A percentile compares a stretch with the other conserved stretches of the same genome.
These are phyloP conservation scores for Mycena haematopus DNA, from an alignment of 768 basidiomycete species.

Conservation along the genomic window DNA sequence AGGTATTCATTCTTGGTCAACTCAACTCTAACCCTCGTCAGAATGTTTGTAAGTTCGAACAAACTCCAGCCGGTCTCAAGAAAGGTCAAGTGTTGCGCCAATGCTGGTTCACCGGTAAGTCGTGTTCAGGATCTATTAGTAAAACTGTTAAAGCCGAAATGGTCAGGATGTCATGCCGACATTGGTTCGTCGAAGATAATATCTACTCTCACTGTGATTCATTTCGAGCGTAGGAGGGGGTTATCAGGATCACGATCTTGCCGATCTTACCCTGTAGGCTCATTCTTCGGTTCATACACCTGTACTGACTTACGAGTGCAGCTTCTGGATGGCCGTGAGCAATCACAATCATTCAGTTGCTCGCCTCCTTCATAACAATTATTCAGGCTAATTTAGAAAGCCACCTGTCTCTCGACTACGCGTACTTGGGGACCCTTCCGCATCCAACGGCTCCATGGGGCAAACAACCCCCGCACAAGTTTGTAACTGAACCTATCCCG, in stretches of 20 bases:
- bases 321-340: slow-evolving; percentile 22
- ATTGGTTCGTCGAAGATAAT: slow-evolving; percentile 5
- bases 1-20: slow-evolving; percentile 30
- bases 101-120: slow-evolving; percentile 75
- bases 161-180: slow-evolving; percentile 51
- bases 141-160: slow-evolving; percentile 31
- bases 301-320: neutral
- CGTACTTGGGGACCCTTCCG: slow-evolving; percentile 56
- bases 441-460: slow-evolving; percentile 68
- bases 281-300: slow-evolving; percentile 55
- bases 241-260: slow-evolving; percentile 68
- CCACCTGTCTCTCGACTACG: slow-evolving; percentile 60
- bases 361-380: neutral
- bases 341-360: slow-evolving; percentile 8
- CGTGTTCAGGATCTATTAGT: slow-evolving; percentile 19
- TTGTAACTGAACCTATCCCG: slow-evolving; percentile 32
- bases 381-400: slow-evolving; percentile 61
- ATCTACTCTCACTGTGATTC: neutral
- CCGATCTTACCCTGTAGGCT: slow-evolving; percentile 59
- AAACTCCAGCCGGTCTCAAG: slow-evolving; percentile 54
- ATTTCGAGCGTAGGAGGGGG: slow-evolving; percentile 62
- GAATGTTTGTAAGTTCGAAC: slow-evolving; percentile 69
- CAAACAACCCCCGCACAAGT: slow-evolving; percentile 68
- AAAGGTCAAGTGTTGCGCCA: slow-evolving; percentile 70
- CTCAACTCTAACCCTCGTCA: slow-evolving; percentile 32